Conservation (phyloP, 768 basidiomycete species). For the Lactifluus pinguis region DNA sequence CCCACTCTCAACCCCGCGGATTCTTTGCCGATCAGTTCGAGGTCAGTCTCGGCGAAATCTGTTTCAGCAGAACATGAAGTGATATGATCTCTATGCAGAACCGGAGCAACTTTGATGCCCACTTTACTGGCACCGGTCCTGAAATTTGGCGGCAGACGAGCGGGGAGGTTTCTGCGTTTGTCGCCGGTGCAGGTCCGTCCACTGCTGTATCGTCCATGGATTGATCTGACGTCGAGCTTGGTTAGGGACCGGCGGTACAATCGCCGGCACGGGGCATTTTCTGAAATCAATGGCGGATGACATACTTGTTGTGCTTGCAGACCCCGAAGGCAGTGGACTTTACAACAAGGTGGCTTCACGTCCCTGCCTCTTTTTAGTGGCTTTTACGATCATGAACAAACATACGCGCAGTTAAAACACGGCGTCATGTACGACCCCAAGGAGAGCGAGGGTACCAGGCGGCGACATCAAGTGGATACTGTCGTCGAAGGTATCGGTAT, state of each 20-base stretch:
- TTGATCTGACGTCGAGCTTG: slow-evolving; percentile 21
- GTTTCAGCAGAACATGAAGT: neutral
- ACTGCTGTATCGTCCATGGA: neutral
- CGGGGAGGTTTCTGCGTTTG: slow-evolving; percentile 74
- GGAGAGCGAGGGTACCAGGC: slow-evolving; percentile 88
- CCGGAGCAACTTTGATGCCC: slow-evolving; percentile 81
- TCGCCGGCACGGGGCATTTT: slow-evolving; percentile 75
- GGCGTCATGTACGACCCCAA: slow-evolving; percentile 93
- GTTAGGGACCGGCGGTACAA: slow-evolving; percentile 86
- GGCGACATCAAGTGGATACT: slow-evolving; percentile 92
- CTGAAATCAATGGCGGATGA: slow-evolving; percentile 67
- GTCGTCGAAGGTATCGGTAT: slow-evolving; percentile 94
- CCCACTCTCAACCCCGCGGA: slow-evolving; percentile 54
- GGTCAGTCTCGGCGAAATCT: slow-evolving; percentile 24
- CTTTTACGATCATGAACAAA: neutral
- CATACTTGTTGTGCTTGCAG: slow-evolving; percentile 66
- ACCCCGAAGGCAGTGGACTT: slow-evolving; percentile 91
- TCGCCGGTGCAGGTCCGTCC: slow-evolving; percentile 72
- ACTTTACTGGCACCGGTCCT: slow-evolving; percentile 83
- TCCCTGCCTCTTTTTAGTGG: neutral
- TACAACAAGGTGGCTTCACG: slow-evolving; percentile 68
- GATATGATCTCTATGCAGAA: slow-evolving; percentile 40
- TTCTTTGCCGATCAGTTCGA: slow-evolving; percentile 98
- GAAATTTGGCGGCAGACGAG: slow-evolving; percentile 93
- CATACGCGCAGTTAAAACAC: slow-evolving; percentile 55